phyloP scores from a whole-genome alignment of 2,329 filamentous ascomycete species.

The Arachnomyces sp. region DNA sequence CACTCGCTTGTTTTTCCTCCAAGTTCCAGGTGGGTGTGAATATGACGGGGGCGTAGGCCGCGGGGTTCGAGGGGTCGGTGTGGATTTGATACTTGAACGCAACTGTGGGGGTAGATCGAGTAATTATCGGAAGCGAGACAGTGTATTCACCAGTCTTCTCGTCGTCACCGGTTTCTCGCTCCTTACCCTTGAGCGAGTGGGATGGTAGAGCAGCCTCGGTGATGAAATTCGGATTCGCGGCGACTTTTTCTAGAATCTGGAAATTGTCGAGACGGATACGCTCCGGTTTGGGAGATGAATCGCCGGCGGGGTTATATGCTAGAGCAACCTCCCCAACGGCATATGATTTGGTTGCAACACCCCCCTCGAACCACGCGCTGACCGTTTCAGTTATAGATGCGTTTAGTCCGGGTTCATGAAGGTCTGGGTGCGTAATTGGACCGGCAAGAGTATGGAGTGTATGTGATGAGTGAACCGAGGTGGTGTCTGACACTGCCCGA shows the following conservation, averaged over 20 bases:
- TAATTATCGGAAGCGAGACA: slow-evolving; percentile 63
- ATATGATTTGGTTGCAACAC: slow-evolving; percentile 60
- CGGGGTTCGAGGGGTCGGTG: slow-evolving; percentile 50
- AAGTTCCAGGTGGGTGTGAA: slow-evolving; percentile 74
- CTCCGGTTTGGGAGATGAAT: slow-evolving; percentile 37
- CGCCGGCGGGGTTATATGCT: slow-evolving; percentile 54
- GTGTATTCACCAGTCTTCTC: slow-evolving; percentile 68
- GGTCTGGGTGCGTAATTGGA: slow-evolving; percentile 71
- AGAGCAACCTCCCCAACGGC: slow-evolving; percentile 86
- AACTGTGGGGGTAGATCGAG: slow-evolving; percentile 55
- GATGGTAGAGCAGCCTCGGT: slow-evolving; percentile 46
- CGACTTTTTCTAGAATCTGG: slow-evolving; percentile 77
- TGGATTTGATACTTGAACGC: slow-evolving; percentile 92
- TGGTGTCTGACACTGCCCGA: slow-evolving; percentile 69
- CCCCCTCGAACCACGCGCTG: slow-evolving; percentile 73
- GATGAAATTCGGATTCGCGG: slow-evolving; percentile 87
- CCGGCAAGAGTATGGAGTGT: slow-evolving; percentile 61
- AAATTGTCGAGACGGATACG: slow-evolving; percentile 83
- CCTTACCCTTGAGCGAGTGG: slow-evolving; percentile 8
- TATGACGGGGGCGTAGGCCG: slow-evolving; percentile 60
- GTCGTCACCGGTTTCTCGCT: slow-evolving; percentile 35
- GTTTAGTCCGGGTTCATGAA: slow-evolving; percentile 71
- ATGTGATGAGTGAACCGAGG: slow-evolving; percentile 81
- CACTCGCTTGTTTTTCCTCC: slow-evolving; percentile 74
- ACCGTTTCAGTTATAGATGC: slow-evolving; percentile 86